Percentiles rank a stretch among this genome's conserved stretches.
phyloP scores from a whole-genome alignment of 2,329 filamentous ascomycete genomes.

The Pseudovirgaria hyperparasitica region DNA sequence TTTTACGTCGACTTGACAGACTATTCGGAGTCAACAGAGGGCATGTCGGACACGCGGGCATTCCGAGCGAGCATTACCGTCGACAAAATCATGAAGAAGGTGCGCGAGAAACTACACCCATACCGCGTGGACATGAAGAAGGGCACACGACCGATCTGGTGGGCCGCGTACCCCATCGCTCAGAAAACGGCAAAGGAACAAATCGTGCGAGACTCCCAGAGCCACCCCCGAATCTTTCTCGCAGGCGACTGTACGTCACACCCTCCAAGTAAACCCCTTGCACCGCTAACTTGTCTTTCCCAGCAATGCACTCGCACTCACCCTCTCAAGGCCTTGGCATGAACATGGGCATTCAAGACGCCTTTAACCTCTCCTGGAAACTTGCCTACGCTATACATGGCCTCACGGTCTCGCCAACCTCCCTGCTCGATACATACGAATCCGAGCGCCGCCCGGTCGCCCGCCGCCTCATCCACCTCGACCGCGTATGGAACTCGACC shows the following conservation, averaged over 20 bases:
- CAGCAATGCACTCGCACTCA: conserved; percentile 4
- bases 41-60: conserved; percentile 38
- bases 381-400: conserved; percentile 14
- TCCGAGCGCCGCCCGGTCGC: conserved; percentile 23
- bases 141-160: conserved; percentile 55
- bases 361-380: conserved; percentile 27
- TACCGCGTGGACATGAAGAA: conserved; percentile 49
- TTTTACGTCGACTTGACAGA: conserved; percentile 40
- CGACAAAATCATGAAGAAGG: conserved; percentile 50
- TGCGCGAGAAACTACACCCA: conserved; percentile 52
- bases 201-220: conserved; percentile 49
- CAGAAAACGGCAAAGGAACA: conserved; percentile 43
- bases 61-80: conserved; percentile 51
- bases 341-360: conserved; percentile 27
- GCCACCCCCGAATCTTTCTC: conserved; percentile 58
- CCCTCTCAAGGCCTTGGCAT: conserved; percentile 24
- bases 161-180: conserved; percentile 64
- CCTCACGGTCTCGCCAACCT: not conserved
- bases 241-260: conserved; percentile 45
- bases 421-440: conserved; percentile 21
- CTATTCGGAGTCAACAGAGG: conserved; percentile 9
- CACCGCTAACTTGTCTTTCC: no score
- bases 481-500: conserved; percentile 1
- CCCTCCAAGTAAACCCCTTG: conserved; percentile 1
- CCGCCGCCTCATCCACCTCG: no score